Percentiles rank a stretch among this genome's conserved stretches.
These are phyloP conservation scores for Vanrija pseudolonga DNA, from an alignment of 1,284 basidiomycete genomes.

Conservation along the genomic window DNA sequence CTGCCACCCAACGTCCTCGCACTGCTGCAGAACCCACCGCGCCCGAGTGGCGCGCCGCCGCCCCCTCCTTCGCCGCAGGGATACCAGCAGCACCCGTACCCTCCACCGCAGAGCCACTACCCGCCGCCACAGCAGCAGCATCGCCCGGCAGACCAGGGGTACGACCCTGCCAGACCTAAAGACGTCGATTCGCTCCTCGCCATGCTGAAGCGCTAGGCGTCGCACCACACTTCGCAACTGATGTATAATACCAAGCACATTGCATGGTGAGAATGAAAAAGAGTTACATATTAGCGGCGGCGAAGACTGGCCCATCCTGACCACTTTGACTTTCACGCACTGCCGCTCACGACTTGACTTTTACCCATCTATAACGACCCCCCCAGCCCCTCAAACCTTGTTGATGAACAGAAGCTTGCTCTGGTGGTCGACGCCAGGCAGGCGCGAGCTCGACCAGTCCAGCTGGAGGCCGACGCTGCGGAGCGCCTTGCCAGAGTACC, in stretches of 20 bases:
- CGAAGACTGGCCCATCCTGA: too few species aligned
- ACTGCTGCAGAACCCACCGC: conserved; percentile 52
- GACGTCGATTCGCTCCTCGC: conserved; percentile 32
- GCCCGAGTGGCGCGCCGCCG: neutral
- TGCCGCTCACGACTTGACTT: too few species aligned
- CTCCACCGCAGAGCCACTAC: too few species aligned
- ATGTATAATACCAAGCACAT: neutral
- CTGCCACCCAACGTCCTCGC: conserved; percentile 64
- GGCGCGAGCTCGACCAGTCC: neutral
- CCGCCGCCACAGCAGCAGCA: neutral
- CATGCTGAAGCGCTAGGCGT: conserved; percentile 21
- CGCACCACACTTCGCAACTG: neutral
- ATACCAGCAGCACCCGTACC: neutral
- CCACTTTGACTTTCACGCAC: too few species aligned
- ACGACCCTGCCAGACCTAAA: conserved; percentile 13
- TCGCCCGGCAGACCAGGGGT: neutral
- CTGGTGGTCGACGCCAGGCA: conserved; percentile 6
- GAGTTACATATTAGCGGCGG: too few species aligned
- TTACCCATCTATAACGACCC: too few species aligned
- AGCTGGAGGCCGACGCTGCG: conserved; percentile 3
- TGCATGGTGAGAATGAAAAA: neutral
- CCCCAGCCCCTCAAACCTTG: too few species aligned
- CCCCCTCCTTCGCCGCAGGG: conserved; percentile 1
- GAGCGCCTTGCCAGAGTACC: conserved; percentile 4
- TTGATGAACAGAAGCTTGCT: neutral